Base-by-base conservation (phyloP, 768 basidiomycete genomes). In the Leccinum truebloodii region DNA sequence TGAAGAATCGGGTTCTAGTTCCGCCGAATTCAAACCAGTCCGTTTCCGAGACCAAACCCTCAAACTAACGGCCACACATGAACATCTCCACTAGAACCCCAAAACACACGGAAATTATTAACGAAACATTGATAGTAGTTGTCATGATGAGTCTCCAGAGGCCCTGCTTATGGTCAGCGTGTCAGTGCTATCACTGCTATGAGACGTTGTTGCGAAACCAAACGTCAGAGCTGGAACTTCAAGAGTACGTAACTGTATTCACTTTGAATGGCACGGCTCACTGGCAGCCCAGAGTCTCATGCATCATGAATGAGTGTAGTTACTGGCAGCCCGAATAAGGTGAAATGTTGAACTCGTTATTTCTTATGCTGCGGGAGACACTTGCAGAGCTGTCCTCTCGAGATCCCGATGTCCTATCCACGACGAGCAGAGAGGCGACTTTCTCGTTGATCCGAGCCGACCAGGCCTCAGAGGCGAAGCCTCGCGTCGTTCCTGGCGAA, bases 351-450 rank as follows among this genome's bases (percentile, higher is more conserved):
- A 2, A 16, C 24, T 20, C 28, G 41, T 57, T 34, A 3, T 52
- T 30, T 28, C 5, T 9, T 14, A 9, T 20, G 49, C 64, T 87
- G 24, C 76, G 81, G 54, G 87, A 87, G 69, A 80, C 83, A 18
- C 78, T 78, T 22, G 85, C 83, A n/a, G 86, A 87, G 79, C 77
- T 2, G 76, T 80, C 28, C 75, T 86, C 10, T 81, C 82, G 2
- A 65, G 76, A 81, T 58, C 48, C 77, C 0, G 63, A 58, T 0
- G 81, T 86, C 6, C 75, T 80, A 3, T 59, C 79, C 6, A 69
- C 72, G 0, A 76, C 72, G 0, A 76, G 71, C 18, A 82, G 77
- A 74, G 87, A 86, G 48, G 86, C 87, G 67, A 65, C 16, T 20
- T 6, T 56, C 30, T 50, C 3, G 24, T 52, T n/a, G 14, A 48